Evolutionary conservation across 2,329 filamentous ascomycete genomes (phyloP).

Genomic region (Paraconiothyrium brasiliense): DNA sequence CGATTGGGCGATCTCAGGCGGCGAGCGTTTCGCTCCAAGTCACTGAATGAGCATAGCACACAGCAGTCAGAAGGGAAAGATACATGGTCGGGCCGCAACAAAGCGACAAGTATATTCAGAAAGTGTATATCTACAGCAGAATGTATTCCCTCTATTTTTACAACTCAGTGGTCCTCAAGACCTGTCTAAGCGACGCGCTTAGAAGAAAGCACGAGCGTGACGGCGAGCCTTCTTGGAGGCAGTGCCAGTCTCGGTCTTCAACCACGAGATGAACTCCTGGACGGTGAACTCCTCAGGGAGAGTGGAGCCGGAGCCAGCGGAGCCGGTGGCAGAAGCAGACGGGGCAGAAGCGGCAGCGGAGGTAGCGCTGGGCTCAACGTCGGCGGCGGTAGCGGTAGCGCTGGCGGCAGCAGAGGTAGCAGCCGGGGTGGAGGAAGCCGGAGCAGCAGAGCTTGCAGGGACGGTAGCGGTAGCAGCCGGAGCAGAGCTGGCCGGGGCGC

Average conservation of each 20-base stretch:
- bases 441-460: slow-evolving; percentile 20
- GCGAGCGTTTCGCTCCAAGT: background rate
- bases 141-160: slow-evolving; percentile 10
- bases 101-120: slow-evolving; percentile 10
- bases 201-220: slow-evolving; percentile 41
- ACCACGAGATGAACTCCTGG: slow-evolving; percentile 45
- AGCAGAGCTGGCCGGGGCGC: slow-evolving; percentile 19
- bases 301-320: slow-evolving; percentile 22
- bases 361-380: slow-evolving; percentile 10
- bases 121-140: slow-evolving; percentile 16
- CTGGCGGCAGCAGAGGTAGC: slow-evolving; percentile 21
- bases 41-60: background rate
- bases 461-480: slow-evolving; percentile 22
- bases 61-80: background rate
- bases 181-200: background rate
- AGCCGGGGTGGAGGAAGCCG: slow-evolving; percentile 23
- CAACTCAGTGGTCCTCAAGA: slow-evolving; percentile 3
- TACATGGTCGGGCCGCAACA: background rate
- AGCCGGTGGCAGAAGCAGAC: slow-evolving; percentile 21
- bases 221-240: slow-evolving; percentile 33
- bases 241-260: slow-evolving; percentile 38
- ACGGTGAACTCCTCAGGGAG: slow-evolving; percentile 45
- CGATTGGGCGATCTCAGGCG: background rate
- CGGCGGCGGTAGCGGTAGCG: background rate
- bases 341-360: slow-evolving; percentile 21